phyloP scores from a whole-genome alignment of 805 yeast genomes.

The Kodamaea kaohsiungensis region DNA sequence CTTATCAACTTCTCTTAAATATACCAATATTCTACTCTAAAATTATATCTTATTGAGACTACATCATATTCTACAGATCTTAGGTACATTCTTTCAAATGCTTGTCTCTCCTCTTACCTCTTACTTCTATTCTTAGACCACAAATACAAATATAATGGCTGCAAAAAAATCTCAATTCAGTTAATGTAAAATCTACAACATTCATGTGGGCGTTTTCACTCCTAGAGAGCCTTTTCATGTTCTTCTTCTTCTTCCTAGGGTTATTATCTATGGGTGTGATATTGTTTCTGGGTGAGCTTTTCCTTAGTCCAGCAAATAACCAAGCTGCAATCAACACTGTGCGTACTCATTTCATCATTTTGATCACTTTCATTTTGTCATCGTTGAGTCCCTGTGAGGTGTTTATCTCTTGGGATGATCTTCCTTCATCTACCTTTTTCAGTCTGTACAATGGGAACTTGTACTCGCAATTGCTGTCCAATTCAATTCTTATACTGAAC shows the following conservation, averaged over 20 bases:
- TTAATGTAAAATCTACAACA: too few relatives aligned
- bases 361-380: conserved; percentile 52
- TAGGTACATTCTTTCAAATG: too few relatives aligned
- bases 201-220: background rate
- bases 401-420: conserved; percentile 47
- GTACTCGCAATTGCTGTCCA: conserved; percentile 26
- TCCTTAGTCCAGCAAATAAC: conserved; percentile 15
- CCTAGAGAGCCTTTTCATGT: background rate
- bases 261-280: background rate
- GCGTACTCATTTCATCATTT: conserved; percentile 56
- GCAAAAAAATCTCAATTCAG: background rate
- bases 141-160: background rate
- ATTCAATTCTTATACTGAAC: conserved; percentile 74
- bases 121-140: background rate
- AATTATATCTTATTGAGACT: too few relatives aligned
- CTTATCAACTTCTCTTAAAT: too few relatives aligned
- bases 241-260: background rate
- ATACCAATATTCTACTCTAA: too few relatives aligned
- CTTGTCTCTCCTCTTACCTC: background rate
- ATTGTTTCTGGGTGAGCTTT: background rate
- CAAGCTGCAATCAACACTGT: conserved; percentile 52
- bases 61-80: too few relatives aligned
- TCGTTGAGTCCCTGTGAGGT: conserved; percentile 55
- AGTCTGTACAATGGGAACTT: conserved; percentile 6
- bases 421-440: conserved; percentile 18